phyloP scores from a whole-genome alignment of 106 monocot genomes.

The Dendrobium officinale region DNA sequence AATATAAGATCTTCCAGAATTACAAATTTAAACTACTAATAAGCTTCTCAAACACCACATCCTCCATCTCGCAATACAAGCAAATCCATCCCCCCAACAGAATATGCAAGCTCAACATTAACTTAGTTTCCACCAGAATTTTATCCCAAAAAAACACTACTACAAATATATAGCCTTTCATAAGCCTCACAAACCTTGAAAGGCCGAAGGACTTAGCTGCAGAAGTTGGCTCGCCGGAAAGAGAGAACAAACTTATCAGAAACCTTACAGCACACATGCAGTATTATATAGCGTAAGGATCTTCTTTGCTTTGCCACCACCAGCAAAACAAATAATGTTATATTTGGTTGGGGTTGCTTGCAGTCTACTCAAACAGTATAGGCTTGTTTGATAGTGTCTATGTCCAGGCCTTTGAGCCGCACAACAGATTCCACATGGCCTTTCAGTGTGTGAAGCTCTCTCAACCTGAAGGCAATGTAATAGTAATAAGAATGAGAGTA shows the following conservation, averaged over 20 bases:
- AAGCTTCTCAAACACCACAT: too few relatives aligned
- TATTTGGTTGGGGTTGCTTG: background rate
- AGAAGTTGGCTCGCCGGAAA: background rate
- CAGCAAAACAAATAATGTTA: background rate
- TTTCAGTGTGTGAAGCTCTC: constrained; percentile 14
- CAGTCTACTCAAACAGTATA: background rate
- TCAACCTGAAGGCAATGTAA: background rate
- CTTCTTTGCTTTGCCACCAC: background rate
- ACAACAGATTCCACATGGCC: constrained; percentile 12
- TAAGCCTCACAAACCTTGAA: too few relatives aligned
- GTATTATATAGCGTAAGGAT: background rate
- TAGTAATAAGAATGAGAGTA: too few relatives aligned
- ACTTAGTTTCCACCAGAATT: too few relatives aligned
- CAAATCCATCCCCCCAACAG: too few relatives aligned
- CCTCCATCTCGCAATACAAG: too few relatives aligned
- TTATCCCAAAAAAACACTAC: too few relatives aligned
- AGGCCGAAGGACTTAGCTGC: too few relatives aligned
- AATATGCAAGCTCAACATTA: too few relatives aligned
- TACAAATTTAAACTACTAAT: too few relatives aligned
- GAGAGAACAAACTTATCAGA: background rate
- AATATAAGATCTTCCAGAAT: too few relatives aligned
- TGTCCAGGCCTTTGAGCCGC: constrained; percentile 12
- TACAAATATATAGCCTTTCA: too few relatives aligned
- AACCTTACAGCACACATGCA: background rate
- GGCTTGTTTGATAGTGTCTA: constrained; percentile 10